These are phyloP conservation scores for Morella rubra DNA, from an alignment of 306 rosid genomes.

Conservation along the genomic window DNA sequence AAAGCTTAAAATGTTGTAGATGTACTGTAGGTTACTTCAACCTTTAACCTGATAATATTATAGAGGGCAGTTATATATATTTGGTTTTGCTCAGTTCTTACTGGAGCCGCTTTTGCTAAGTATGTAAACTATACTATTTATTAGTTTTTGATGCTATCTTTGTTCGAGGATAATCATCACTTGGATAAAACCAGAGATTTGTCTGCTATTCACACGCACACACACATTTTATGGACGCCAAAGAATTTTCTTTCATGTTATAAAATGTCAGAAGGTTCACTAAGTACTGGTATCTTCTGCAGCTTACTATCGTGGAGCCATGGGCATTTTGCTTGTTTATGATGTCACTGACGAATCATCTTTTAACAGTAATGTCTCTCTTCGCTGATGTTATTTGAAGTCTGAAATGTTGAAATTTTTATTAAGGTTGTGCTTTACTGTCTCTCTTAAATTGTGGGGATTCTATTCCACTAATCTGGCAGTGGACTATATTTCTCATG, in stretches of 20 bases:
- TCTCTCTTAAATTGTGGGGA: neutral
- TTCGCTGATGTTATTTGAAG: constrained; percentile 17
- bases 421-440: neutral
- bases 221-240: no score
- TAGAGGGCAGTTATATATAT: neutral
- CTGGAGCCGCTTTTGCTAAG: constrained; percentile 7
- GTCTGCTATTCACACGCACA: neutral
- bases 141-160: neutral
- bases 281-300: constrained; percentile 29
- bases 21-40: neutral
- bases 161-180: neutral
- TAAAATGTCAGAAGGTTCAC: constrained; percentile 14
- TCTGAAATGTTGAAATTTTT: neutral
- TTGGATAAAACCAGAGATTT: neutral
- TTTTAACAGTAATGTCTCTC: constrained; percentile 71
- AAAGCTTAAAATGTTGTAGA: neutral
- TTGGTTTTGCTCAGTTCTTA: constrained; percentile 6
- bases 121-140: neutral
- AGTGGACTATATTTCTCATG: neutral
- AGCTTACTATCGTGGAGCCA: constrained; percentile 98
- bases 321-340: constrained; percentile 97
- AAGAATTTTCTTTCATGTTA: neutral
- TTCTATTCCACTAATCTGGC: neutral
- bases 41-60: neutral
- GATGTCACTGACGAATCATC: constrained; percentile 97